These are phyloP conservation scores for Tremellales sp. DNA, from an alignment of 1,284 basidiomycete genomes.

Conservation along the genomic window DNA sequence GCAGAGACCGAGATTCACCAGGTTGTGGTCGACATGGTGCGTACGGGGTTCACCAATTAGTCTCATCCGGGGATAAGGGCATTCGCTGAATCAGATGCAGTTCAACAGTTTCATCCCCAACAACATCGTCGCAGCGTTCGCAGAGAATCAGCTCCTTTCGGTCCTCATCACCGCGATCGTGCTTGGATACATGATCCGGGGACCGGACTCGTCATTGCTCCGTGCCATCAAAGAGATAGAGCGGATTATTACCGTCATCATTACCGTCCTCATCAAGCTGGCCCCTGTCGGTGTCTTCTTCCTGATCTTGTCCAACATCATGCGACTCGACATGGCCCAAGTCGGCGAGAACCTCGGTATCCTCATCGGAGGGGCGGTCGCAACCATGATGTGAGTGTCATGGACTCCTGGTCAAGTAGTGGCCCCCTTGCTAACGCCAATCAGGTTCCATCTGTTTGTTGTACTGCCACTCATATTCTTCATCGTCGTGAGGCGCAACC, in stretches of 20 bases:
- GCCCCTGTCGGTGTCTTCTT: constrained; percentile 4
- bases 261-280: not conserved
- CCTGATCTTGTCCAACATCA: constrained; percentile 3
- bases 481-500: not conserved
- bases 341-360: constrained; percentile 1
- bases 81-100: no score
- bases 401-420: no score
- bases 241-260: constrained; percentile 2
- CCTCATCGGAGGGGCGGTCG: constrained; percentile 1
- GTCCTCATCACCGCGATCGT: constrained; percentile 1
- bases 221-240: constrained; percentile 1
- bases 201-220: not conserved
- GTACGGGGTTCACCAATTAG: no score
- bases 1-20: constrained; percentile 82
- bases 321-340: constrained; percentile 1
- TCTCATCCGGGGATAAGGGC: no score
- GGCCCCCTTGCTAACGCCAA: no score
- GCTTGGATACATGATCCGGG: constrained; percentile 1
- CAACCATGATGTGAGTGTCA: not conserved
- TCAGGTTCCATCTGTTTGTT: not conserved
- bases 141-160: not conserved
- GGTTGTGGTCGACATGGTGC: constrained; percentile 4
- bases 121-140: constrained; percentile 1
- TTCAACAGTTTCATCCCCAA: constrained; percentile 2
- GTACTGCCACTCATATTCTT: not conserved